Base-by-base conservation (phyloP, 2,329 filamentous ascomycete genomes). In the Trichoderma simmonsii region DNA sequence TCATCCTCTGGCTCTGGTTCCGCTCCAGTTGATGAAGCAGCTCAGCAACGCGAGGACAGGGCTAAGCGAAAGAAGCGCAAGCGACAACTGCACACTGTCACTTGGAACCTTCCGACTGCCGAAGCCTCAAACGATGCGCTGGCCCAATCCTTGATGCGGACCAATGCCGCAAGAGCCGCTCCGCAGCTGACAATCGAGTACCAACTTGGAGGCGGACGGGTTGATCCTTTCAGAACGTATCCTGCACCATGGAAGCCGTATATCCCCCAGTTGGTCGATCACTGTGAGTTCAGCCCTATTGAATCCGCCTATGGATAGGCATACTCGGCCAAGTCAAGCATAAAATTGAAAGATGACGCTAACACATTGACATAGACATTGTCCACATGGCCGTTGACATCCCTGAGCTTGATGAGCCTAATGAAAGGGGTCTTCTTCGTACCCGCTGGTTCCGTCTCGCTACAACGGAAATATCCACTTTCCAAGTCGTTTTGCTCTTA, bases 381-480 rank as follows among this genome's bases (percentile, higher is more conserved):
- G 64, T 77, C 18, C 76, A 79, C 65, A 78, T 79, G 78, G 78
- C 77, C 36, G 71, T 76, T 2, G 78, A 79, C 68, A 79, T 79
- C 48, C 75, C 77, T 18, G 77, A 78, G 66, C 74, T 79, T 5
- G 78, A 79, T 59, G 73, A 76, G 56, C 74, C 75, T 7, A 73
- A 71, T 28, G 71, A 74, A 63, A 74, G 65, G 34, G 78, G 78
- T 24, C 77, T 79, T 12, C 74, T 79, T 5, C 74, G 78, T 26
- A 74, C 73, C 21, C 70, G 73, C 24, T 79, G 78, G 77, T 79
- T 79, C 73, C 78, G 77, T 14, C 73, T 79, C n/a, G 77, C 75
- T 15, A 72, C 75, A 12, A 75, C 73, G 7, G 74, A 77, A 59
- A 51, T 72, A 0, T 73, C 78, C 21, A 74, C 74, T 11, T 80